phyloP scores from a whole-genome alignment of 345 rosid species.

The Eucalyptus curtisii region DNA sequence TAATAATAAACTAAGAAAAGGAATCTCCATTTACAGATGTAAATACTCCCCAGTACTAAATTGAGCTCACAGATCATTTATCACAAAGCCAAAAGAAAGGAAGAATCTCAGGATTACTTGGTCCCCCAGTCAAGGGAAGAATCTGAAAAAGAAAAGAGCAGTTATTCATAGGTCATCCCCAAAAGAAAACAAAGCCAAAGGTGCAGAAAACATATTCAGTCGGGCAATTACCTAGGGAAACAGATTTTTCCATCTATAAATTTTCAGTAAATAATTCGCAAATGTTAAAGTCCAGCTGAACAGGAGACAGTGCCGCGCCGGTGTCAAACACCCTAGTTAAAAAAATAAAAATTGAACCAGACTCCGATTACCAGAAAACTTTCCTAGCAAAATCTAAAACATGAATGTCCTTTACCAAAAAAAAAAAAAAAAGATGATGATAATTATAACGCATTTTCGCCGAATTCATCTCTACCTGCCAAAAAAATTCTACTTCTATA shows the following conservation, averaged over 20 bases:
- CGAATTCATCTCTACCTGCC: neutral
- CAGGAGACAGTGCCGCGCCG: neutral
- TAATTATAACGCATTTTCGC: neutral
- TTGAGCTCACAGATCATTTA: neutral
- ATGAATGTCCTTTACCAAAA: neutral
- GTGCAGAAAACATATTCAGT: neutral
- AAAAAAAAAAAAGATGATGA: neutral
- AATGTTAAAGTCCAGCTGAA: neutral
- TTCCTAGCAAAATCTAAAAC: neutral
- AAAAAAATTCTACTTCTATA: neutral
- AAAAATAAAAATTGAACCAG: neutral
- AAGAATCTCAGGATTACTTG: neutral
- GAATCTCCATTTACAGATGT: neutral
- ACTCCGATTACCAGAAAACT: neutral
- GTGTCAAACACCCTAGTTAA: neutral
- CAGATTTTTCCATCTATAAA: neutral
- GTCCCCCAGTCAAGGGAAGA: neutral
- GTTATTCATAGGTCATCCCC: neutral
- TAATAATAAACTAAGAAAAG: neutral
- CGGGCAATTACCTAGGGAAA: neutral
- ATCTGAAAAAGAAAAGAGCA: neutral
- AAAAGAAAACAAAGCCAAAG: neutral
- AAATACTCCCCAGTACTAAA: neutral
- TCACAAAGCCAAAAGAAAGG: neutral
- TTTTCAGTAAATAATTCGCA: neutral